Evolutionary conservation across 345 rosid genomes (phyloP), one percentile per base, ranked within the genome.

Genomic region (Populus nigra): DNA sequence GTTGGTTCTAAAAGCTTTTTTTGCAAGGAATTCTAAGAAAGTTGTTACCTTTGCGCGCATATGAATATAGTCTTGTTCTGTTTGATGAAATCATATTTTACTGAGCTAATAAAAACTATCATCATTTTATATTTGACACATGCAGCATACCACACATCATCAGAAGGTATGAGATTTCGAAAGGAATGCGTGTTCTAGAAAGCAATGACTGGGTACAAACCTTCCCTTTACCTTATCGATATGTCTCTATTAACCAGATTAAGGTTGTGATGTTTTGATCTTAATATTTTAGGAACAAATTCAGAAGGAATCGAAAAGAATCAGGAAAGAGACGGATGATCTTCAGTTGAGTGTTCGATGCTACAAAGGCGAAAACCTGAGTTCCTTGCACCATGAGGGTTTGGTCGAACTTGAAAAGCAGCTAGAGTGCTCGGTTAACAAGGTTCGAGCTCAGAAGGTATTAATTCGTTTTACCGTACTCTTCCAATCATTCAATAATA

Each of bases 381-480:
- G 47, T 25, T 8, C 78, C 41, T 68, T 80, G 36, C 82, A 72
- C 15, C 57, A 77, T 1, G 84, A 83, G 38, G 84, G 80, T 23
- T 55, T 85, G 16, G 59, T 63, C 73, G 69, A 75, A 3, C 76
- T 85, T 49, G 85, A 85, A 53, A 77, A 78, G 39, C 85, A 85
- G 53, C 72, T 85, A 3, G 82, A 77, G 59, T 75, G 73, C 65
- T 78, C 86, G 7, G 27, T 80, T 15, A 80, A 78, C 80, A 85
- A 85, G 73, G 85, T 85, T 73, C 84, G 79, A 35, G 75, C 84
- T 47, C 78, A 84, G 39, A 83, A 85, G 88, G 88, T 85, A 74
- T 29, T 27, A 0, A 22, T 68, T 53, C 59, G n/a, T 18, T 53
- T 53, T 18, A 53, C 5, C 5, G 35, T 33, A 33, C 35, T 33